Evolutionary conservation across 805 yeast genomes (phyloP).

Genomic region (Cyberlindnera subsufficiens): DNA sequence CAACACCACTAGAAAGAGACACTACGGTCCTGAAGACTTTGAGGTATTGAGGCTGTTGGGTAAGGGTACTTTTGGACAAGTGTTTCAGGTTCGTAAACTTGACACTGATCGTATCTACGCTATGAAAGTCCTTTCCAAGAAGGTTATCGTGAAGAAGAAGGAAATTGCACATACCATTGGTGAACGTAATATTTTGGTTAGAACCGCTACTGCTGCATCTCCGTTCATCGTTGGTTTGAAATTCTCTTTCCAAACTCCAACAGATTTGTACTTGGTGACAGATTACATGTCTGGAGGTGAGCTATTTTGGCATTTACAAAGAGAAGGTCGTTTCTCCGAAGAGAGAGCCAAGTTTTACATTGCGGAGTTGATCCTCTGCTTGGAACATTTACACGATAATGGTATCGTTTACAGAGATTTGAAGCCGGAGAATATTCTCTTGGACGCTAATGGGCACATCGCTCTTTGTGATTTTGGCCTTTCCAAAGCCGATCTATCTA

Average conservation of each 20-base stretch:
- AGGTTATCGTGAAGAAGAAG: slow-evolving; percentile 92
- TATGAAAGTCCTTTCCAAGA: slow-evolving; percentile 93
- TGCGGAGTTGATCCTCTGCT: slow-evolving; percentile 89
- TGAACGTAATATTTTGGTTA: slow-evolving; percentile 88
- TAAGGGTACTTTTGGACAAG: slow-evolving; percentile 97
- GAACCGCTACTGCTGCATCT: slow-evolving; percentile 82
- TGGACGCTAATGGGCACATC: slow-evolving; percentile 96
- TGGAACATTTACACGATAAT: slow-evolving; percentile 92
- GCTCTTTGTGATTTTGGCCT: slow-evolving; percentile 97
- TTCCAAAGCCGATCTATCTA: slow-evolving; percentile 84
- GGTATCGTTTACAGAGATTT: slow-evolving; percentile 95
- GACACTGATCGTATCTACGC: slow-evolving; percentile 93
- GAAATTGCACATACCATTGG: slow-evolving; percentile 98
- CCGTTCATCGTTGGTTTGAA: slow-evolving; percentile 96
- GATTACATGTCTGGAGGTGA: slow-evolving; percentile 99
- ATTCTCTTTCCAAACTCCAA: slow-evolving; percentile 93
- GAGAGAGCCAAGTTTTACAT: slow-evolving; percentile 94
- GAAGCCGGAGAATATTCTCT: slow-evolving; percentile 91
- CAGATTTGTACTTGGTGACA: slow-evolving; percentile 87
- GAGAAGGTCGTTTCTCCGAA: slow-evolving; percentile 91
- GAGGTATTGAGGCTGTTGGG: slow-evolving; percentile 88
- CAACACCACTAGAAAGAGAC: slow-evolving; percentile 61
- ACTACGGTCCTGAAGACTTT: slow-evolving; percentile 91
- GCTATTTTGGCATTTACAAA: slow-evolving; percentile 92
- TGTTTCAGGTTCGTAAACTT: slow-evolving; percentile 87